phyloP scores from a whole-genome alignment of 1,284 basidiomycete species.

The Pseudozyma sp. region DNA sequence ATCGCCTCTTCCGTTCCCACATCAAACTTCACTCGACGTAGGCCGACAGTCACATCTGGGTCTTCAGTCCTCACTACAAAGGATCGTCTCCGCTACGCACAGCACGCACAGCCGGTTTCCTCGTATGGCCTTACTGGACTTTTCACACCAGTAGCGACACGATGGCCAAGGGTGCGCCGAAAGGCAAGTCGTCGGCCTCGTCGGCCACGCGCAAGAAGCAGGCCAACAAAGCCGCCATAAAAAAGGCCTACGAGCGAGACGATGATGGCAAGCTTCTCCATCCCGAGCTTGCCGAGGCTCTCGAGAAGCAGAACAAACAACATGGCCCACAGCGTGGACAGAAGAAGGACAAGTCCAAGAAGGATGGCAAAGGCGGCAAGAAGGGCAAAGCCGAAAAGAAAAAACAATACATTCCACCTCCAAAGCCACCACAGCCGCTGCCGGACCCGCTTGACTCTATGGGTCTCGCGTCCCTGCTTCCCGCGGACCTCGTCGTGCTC shows the following conservation, averaged over 20 bases:
- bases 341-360: slow-evolving; percentile 63
- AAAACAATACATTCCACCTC: slow-evolving; percentile 64
- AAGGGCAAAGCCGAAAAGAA: slow-evolving; percentile 60
- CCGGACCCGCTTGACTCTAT: slow-evolving; percentile 91
- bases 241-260: slow-evolving; percentile 49
- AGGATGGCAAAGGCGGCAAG: slow-evolving; percentile 49
- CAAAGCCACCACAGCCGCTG: slow-evolving; percentile 78
- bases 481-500: slow-evolving; percentile 82
- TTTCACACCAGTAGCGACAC: background rate
- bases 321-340: slow-evolving; percentile 47
- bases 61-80: background rate
- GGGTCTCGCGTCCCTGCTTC: slow-evolving; percentile 75
- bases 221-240: slow-evolving; percentile 61
- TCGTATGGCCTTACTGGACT: slow-evolving; percentile 1
- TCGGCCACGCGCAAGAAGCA: slow-evolving; percentile 68
- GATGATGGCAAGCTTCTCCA: slow-evolving; percentile 39
- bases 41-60: too few species aligned
- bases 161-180: slow-evolving; percentile 48
- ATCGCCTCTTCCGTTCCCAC: too few species aligned
- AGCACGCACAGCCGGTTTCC: background rate
- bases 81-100: too few species aligned
- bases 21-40: too few species aligned
- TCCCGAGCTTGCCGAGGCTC: slow-evolving; percentile 29
- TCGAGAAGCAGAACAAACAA: slow-evolving; percentile 32
- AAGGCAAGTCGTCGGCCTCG: slow-evolving; percentile 66